phyloP scores from a whole-genome alignment of 352 stramenopile genomes.

The Blastocystis sp. region DNA sequence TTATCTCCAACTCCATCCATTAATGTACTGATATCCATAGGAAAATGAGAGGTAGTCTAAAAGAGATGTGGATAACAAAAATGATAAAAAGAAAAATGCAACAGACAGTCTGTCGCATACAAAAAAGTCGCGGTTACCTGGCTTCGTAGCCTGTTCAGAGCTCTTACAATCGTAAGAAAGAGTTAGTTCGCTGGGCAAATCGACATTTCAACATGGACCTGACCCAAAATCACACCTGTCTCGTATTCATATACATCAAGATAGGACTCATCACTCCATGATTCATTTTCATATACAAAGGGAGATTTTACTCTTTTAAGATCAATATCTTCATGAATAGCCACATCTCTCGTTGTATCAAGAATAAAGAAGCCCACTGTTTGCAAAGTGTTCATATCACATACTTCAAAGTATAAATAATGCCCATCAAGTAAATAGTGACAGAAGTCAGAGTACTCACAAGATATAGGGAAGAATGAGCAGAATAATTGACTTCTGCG shows the following conservation, averaged over 20 bases:
- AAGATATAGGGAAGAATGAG: background rate
- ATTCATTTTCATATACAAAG: background rate
- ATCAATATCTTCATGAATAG: background rate
- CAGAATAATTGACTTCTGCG: background rate
- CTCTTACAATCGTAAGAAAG: no score
- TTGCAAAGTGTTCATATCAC: background rate
- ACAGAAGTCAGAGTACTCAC: background rate
- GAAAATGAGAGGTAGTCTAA: no score
- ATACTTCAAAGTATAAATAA: slow-evolving; percentile 1
- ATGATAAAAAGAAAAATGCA: no score
- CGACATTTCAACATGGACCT: background rate
- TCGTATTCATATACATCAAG: background rate
- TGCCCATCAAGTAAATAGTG: background rate
- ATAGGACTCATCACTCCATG: background rate
- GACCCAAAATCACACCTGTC: background rate
- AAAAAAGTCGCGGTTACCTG: no score
- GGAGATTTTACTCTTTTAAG: background rate
- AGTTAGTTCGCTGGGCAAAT: no score
- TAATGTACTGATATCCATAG: background rate
- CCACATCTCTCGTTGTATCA: background rate
- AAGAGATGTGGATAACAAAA: no score
- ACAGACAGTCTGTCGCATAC: no score
- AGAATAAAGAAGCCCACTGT: background rate
- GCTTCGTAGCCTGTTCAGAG: no score
- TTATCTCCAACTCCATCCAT: background rate